These are phyloP conservation scores for Polyrhizophydium stewartii DNA, from an alignment of 371 early-diverging fungal species.

Conservation along the genomic window DNA sequence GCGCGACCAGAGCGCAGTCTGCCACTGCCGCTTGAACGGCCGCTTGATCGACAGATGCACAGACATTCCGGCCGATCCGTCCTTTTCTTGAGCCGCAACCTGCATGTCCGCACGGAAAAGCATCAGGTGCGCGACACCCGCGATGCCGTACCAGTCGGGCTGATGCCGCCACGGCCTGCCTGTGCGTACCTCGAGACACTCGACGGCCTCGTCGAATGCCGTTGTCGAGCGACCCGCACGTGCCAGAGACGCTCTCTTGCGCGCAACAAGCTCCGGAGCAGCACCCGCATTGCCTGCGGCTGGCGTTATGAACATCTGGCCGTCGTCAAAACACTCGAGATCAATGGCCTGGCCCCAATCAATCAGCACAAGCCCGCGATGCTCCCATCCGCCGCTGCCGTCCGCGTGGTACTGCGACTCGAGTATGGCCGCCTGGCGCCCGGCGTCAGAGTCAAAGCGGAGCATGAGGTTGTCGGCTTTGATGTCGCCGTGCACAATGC, in stretches of 20 bases:
- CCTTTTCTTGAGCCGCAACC: conserved; percentile 6
- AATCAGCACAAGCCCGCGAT: conserved; percentile 22
- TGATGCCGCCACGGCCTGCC: conserved; percentile 28
- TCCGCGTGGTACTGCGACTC: conserved; percentile 14
- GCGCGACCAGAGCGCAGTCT: conserved; percentile 26
- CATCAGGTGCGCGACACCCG: conserved; percentile 27
- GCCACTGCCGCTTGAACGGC: conserved; percentile 27
- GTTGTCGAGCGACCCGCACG: background rate
- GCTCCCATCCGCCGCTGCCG: conserved; percentile 33
- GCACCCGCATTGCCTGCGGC: too few relatives aligned
- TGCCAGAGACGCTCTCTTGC: too few relatives aligned
- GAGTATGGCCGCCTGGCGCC: background rate
- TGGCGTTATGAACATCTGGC: conserved; percentile 15
- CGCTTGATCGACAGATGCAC: conserved; percentile 7
- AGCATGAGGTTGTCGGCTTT: conserved; percentile 34
- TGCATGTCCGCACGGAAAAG: conserved; percentile 38
- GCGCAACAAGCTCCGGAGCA: too few relatives aligned
- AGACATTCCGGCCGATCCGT: background rate
- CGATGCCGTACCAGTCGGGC: conserved; percentile 44
- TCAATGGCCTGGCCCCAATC: conserved; percentile 36
- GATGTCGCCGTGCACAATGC: conserved; percentile 37
- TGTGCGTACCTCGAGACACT: conserved; percentile 34
- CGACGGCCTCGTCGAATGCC: conserved; percentile 12
- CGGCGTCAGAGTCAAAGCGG: background rate
- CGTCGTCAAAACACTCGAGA: conserved; percentile 12